Percentiles rank a stretch among this genome's conserved stretches.
These are phyloP conservation scores for Boletus reticuloceps DNA, from an alignment of 768 basidiomycete species.

Conservation along the genomic window DNA sequence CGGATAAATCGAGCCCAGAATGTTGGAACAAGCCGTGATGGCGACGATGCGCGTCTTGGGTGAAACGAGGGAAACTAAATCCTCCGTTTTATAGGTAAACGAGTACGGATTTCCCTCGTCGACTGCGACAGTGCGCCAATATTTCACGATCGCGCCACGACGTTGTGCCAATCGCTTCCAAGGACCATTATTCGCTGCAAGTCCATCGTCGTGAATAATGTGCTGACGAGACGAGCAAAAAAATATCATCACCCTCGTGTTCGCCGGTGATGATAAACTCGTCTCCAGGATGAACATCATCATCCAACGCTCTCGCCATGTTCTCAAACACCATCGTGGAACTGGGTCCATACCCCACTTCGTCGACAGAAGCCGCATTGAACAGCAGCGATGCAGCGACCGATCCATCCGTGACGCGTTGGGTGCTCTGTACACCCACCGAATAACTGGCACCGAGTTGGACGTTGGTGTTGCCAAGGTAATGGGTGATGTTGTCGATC, in stretches of 20 bases:
- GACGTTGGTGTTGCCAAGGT: conserved; percentile 68
- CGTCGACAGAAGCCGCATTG: conserved; percentile 58
- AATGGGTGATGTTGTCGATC: conserved; percentile 61
- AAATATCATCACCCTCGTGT: conserved; percentile 73
- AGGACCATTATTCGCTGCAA: conserved; percentile 64
- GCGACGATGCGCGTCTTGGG: conserved; percentile 69
- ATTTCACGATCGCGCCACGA: conserved; percentile 50
- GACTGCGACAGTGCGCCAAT: conserved; percentile 53
- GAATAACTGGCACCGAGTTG: conserved; percentile 73
- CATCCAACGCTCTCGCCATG: conserved; percentile 59
- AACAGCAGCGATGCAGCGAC: conserved; percentile 55
- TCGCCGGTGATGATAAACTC: conserved; percentile 79
- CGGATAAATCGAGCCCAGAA: conserved; percentile 65
- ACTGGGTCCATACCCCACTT: conserved; percentile 66
- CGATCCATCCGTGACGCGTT: conserved; percentile 49
- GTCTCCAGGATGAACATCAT: conserved; percentile 53
- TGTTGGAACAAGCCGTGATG: conserved; percentile 72
- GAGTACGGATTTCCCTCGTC: conserved; percentile 65
- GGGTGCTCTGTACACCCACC: conserved; percentile 50
- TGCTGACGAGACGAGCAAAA: neutral
- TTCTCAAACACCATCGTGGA: conserved; percentile 72
- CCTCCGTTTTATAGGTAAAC: conserved; percentile 48
- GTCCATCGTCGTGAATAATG: neutral
- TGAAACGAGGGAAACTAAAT: conserved; percentile 61
- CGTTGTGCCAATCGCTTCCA: conserved; percentile 75